A percentile compares a stretch with the other conserved stretches of the same genome.
phyloP scores from a whole-genome alignment of 192 early-diverging fungal genomes.

The Coemansia sp. region DNA sequence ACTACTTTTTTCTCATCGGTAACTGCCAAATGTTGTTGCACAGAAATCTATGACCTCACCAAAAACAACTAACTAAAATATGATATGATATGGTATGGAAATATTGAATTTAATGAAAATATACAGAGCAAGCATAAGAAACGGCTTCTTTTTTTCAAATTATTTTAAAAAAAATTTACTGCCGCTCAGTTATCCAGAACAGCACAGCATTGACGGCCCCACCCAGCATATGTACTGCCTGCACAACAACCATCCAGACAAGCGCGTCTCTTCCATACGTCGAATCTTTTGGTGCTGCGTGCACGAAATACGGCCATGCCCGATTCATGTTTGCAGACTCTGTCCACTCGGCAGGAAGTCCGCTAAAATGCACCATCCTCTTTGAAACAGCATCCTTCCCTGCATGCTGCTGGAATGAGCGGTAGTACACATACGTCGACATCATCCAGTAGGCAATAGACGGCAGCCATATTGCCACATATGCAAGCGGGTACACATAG shows the following conservation, averaged over 20 bases:
- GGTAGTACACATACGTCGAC: slow-evolving; percentile 36
- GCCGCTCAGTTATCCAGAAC: slow-evolving; percentile 37
- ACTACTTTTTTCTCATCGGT: too few species aligned
- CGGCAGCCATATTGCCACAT: slow-evolving; percentile 32
- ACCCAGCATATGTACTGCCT: slow-evolving; percentile 33
- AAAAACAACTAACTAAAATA: too few species aligned
- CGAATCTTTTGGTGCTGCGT: background rate
- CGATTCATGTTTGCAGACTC: slow-evolving; percentile 21
- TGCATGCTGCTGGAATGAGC: slow-evolving; percentile 6
- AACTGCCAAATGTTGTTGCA: too few species aligned
- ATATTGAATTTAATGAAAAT: too few species aligned
- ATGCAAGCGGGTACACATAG: slow-evolving; percentile 43
- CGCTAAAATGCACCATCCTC: slow-evolving; percentile 8
- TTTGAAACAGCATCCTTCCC: too few species aligned
- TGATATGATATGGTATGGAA: too few species aligned
- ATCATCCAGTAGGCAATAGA: slow-evolving; percentile 19
- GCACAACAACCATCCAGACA: slow-evolving; percentile 33
- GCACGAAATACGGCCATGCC: slow-evolving; percentile 31
- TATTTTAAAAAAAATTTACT: too few species aligned
- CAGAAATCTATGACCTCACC: too few species aligned
- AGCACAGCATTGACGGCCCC: slow-evolving; percentile 31
- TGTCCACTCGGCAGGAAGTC: slow-evolving; percentile 36
- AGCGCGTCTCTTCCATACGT: slow-evolving; percentile 14
- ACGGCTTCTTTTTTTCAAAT: too few species aligned
- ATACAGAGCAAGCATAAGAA: too few species aligned